A percentile compares a stretch with the other conserved stretches of the same genome.
Conservation (phyloP, 1,284 basidiomycete species). For the Takashimella tepidaria region DNA sequence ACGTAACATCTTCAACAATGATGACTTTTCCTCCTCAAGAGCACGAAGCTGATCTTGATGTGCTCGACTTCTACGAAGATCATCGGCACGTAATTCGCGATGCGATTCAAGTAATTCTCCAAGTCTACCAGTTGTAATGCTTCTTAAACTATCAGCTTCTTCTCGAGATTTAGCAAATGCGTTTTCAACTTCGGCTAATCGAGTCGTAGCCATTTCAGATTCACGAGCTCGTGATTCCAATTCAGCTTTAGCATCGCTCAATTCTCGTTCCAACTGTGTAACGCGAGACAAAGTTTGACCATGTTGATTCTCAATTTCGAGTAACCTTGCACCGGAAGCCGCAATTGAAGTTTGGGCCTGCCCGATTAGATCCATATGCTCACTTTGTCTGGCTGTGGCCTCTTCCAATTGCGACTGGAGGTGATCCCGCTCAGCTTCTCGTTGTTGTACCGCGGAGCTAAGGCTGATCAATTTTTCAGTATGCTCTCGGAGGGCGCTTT, state of each 20-base stretch:
- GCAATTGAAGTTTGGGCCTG: constrained; percentile 75
- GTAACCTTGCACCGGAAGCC: constrained; percentile 61
- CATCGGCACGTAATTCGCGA: constrained; percentile 70
- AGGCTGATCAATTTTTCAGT: constrained; percentile 69
- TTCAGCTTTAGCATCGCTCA: constrained; percentile 71
- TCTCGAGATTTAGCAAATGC: constrained; percentile 82
- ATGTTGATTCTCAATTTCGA: constrained; percentile 72
- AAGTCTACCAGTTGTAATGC: constrained; percentile 73
- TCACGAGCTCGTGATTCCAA: constrained; percentile 68
- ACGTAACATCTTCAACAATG: constrained; percentile 68
- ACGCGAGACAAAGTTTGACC: constrained; percentile 64
- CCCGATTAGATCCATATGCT: constrained; percentile 79
- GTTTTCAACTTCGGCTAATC: constrained; percentile 71
- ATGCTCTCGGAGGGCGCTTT: constrained; percentile 71
- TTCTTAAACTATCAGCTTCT: constrained; percentile 79
- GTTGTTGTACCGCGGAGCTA: constrained; percentile 68
- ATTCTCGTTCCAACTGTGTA: constrained; percentile 62
- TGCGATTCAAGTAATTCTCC: constrained; percentile 80
- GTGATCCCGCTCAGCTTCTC: constrained; percentile 70
- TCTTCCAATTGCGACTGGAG: constrained; percentile 67
- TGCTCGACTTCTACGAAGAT: constrained; percentile 64
- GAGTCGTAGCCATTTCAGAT: constrained; percentile 60
- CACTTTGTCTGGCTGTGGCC: constrained; percentile 62
- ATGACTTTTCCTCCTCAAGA: constrained; percentile 68
- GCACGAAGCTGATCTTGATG: constrained; percentile 75